These are phyloP conservation scores for Chaetomiaceae sp. DNA, from an alignment of 2,329 filamentous ascomycete genomes.

Conservation along the genomic window DNA sequence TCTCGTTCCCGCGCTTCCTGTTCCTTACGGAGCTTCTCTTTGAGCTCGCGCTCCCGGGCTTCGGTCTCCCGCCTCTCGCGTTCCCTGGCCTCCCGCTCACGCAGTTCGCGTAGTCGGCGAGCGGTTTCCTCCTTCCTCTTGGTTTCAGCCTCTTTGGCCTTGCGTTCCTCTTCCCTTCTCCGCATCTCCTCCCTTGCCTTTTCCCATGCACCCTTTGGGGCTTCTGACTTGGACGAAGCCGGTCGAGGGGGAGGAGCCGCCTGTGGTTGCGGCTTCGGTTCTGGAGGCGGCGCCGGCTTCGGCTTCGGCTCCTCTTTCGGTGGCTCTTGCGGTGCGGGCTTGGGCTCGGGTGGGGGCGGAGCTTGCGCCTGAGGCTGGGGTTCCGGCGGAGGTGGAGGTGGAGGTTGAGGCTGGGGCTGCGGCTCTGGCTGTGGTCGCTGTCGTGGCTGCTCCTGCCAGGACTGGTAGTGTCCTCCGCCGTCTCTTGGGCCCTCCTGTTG, in stretches of 20 bases:
- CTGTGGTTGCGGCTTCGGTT: slow-evolving; percentile 14
- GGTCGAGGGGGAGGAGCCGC: slow-evolving; percentile 25
- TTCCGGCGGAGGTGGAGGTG: slow-evolving; percentile 13
- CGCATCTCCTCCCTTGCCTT: slow-evolving; percentile 65
- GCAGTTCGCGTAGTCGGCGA: slow-evolving; percentile 37
- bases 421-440: slow-evolving; percentile 22
- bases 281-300: slow-evolving; percentile 18
- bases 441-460: slow-evolving; percentile 32
- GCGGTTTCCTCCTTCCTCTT: slow-evolving; percentile 52
- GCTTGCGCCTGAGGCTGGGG: slow-evolving; percentile 19
- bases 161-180: slow-evolving; percentile 60
- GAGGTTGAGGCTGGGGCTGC: slow-evolving; percentile 19
- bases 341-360: slow-evolving; percentile 10
- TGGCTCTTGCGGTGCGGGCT: slow-evolving; percentile 13
- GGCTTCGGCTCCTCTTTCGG: slow-evolving; percentile 22
- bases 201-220: slow-evolving; percentile 56
- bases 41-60: slow-evolving; percentile 32
- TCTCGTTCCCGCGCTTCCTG: slow-evolving; percentile 33
- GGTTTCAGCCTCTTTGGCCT: slow-evolving; percentile 52
- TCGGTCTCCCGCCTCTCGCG: slow-evolving; percentile 38
- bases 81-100: slow-evolving; percentile 39
- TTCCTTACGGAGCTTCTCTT: slow-evolving; percentile 32
- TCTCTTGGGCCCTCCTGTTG: slow-evolving; percentile 25
- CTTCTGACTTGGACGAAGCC: slow-evolving; percentile 30
- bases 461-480: slow-evolving; percentile 36